These are phyloP conservation scores for Moniliella sp. DNA, from an alignment of 1,284 basidiomycete species.

Conservation along the genomic window DNA sequence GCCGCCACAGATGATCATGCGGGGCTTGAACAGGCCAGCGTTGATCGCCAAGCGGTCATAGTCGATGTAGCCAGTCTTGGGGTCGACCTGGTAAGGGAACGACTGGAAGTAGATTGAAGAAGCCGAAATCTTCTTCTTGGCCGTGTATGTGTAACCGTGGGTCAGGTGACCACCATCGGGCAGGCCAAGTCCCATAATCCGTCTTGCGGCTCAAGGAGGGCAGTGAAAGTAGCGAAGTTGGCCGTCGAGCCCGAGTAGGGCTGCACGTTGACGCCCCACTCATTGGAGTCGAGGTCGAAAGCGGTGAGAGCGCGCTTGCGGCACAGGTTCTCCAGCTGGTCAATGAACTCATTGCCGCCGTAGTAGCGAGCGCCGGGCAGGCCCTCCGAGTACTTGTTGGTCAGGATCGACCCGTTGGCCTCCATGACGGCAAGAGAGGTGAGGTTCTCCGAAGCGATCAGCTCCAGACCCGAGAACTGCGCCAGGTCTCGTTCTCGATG, in stretches of 20 bases:
- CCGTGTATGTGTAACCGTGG: constrained; percentile 94
- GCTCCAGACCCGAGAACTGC: constrained; percentile 82
- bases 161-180: constrained; percentile 96
- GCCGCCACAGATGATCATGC: constrained; percentile 86
- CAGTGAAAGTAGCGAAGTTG: constrained; percentile 91
- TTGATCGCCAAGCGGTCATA: constrained; percentile 62
- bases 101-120: constrained; percentile 99
- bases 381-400: constrained; percentile 68
- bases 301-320: constrained; percentile 85
- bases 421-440: constrained; percentile 47
- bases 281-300: constrained; percentile 73
- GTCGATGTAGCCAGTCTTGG: constrained; percentile 63
- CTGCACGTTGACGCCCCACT: constrained; percentile 97
- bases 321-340: constrained; percentile 82
- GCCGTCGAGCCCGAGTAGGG: constrained; percentile 61
- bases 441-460: constrained; percentile 63
- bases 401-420: constrained; percentile 93
- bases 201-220: constrained; percentile 88
- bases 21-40: constrained; percentile 88
- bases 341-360: constrained; percentile 67
- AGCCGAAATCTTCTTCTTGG: constrained; percentile 98
- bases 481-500: constrained; percentile 96
- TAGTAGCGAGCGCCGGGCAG: constrained; percentile 75
- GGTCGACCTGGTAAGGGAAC: constrained; percentile 64
- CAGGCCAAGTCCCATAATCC: constrained; percentile 95